Evolutionary conservation across 345 rosid species (phyloP).

Genomic region (Viola odorata): DNA sequence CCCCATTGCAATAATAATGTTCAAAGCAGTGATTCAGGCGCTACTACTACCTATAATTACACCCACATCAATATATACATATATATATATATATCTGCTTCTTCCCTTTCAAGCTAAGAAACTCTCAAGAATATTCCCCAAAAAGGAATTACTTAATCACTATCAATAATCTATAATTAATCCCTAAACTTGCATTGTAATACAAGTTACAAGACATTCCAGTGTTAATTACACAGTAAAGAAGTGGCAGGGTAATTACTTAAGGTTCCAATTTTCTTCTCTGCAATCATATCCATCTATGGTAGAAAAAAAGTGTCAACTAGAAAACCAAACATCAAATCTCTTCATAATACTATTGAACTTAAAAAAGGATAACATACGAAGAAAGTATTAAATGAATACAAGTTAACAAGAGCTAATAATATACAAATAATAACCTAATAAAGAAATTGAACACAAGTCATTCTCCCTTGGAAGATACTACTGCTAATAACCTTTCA

Average conservation of each 20-base stretch:
- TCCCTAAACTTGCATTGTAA: slow-evolving; percentile 6
- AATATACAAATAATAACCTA: no score
- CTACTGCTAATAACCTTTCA: no score
- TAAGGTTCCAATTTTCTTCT: no score
- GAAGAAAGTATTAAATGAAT: no score
- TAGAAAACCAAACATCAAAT: no score
- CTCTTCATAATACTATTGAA: no score
- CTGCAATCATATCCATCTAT: background rate
- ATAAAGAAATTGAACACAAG: no score
- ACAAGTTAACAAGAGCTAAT: no score
- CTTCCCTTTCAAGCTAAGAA: slow-evolving; percentile 36
- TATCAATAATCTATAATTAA: slow-evolving; percentile 7
- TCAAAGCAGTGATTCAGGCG: background rate
- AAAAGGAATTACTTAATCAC: background rate
- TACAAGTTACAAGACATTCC: slow-evolving; percentile 13
- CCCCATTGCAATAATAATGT: slow-evolving; percentile 12
- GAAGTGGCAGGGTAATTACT: no score
- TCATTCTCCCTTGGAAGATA: no score
- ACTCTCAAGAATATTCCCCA: background rate
- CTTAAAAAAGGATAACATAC: no score
- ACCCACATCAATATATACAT: background rate
- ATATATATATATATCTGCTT: slow-evolving; percentile 20
- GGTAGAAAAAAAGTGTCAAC: background rate
- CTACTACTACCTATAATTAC: slow-evolving; percentile 25
- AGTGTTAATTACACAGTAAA: slow-evolving; percentile 12